phyloP scores from a whole-genome alignment of 805 yeast genomes.

The Spathaspora hagerdaliae region DNA sequence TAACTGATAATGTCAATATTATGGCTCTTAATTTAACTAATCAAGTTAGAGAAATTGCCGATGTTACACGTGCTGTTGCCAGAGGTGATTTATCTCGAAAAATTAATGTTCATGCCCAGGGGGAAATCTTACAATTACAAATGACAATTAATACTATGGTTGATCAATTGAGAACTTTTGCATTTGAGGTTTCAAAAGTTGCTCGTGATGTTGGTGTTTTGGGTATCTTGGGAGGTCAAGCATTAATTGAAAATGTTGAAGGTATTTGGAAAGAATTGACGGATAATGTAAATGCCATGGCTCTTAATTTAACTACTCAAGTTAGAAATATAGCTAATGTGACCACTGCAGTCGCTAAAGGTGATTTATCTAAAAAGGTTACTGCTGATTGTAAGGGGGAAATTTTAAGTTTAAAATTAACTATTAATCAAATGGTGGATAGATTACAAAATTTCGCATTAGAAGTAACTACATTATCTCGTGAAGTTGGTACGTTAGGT shows the following conservation, averaged over 20 bases:
- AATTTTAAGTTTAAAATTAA: slow-evolving; percentile 41
- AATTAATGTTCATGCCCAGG: slow-evolving; percentile 88
- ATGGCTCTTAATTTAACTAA: slow-evolving; percentile 83
- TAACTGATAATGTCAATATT: slow-evolving; percentile 79
- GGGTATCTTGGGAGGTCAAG: slow-evolving; percentile 87
- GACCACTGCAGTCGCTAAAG: slow-evolving; percentile 83
- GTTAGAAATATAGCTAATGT: slow-evolving; percentile 85
- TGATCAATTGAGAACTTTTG: slow-evolving; percentile 77
- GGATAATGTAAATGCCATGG: slow-evolving; percentile 89
- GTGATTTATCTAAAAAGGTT: slow-evolving; percentile 76
- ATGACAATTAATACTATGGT: slow-evolving; percentile 88
- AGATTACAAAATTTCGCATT: slow-evolving; percentile 45
- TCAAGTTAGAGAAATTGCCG: slow-evolving; percentile 75
- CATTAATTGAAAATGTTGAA: slow-evolving; percentile 70
- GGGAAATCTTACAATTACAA: slow-evolving; percentile 80
- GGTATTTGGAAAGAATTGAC: slow-evolving; percentile 88
- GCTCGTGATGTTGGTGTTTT: slow-evolving; percentile 89
- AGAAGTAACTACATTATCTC: slow-evolving; percentile 43
- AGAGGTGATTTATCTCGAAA: slow-evolving; percentile 79
- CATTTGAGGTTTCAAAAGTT: slow-evolving; percentile 81
- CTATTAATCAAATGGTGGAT: slow-evolving; percentile 51
- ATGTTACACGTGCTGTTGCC: slow-evolving; percentile 86
- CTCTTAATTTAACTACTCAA: slow-evolving; percentile 79
- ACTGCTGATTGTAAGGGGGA: slow-evolving; percentile 82
- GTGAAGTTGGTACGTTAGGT: slow-evolving; percentile 47